Percentiles rank a stretch among this genome's conserved stretches.
phyloP scores from a whole-genome alignment of 140 eudicot genomes.

The Stevia rebaudiana region DNA sequence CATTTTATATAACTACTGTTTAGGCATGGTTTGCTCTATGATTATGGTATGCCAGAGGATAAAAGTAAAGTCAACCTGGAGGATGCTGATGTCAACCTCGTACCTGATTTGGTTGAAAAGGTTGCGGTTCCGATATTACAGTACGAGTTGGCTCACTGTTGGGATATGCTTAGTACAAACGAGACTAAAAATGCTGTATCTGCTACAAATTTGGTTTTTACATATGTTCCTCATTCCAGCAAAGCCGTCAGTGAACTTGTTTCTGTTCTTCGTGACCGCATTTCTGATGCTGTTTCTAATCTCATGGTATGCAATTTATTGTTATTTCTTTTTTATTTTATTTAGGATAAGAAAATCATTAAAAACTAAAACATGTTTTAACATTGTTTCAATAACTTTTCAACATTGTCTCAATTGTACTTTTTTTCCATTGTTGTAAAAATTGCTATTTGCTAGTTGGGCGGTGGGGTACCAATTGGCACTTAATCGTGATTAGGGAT shows the following conservation, averaged over 20 bases:
- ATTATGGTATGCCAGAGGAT: constrained; percentile 70
- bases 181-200: constrained; percentile 74
- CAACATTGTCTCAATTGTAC: too few relatives aligned
- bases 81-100: constrained; percentile 69
- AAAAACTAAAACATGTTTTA: neutral
- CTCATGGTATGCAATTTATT: constrained; percentile 43
- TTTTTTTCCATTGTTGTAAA: too few relatives aligned
- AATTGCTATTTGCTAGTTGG: too few relatives aligned
- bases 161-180: constrained; percentile 84
- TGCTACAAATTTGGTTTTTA: constrained; percentile 58
- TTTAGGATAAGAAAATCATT: too few relatives aligned
- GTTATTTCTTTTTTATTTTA: too few relatives aligned
- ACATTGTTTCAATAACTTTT: neutral
- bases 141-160: constrained; percentile 64
- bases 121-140: constrained; percentile 80
- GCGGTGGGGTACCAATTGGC: too few relatives aligned
- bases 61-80: constrained; percentile 37
- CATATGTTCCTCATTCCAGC: constrained; percentile 68
- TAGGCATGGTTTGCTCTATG: constrained; percentile 77
- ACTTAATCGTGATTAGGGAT: too few relatives aligned
- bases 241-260: constrained; percentile 60
- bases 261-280: constrained; percentile 58
- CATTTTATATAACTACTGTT: constrained; percentile 1
- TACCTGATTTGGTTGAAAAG: constrained; percentile 81
- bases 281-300: constrained; percentile 66